phyloP scores from a whole-genome alignment of 2,329 filamentous ascomycete species.

The Phoma sp. region DNA sequence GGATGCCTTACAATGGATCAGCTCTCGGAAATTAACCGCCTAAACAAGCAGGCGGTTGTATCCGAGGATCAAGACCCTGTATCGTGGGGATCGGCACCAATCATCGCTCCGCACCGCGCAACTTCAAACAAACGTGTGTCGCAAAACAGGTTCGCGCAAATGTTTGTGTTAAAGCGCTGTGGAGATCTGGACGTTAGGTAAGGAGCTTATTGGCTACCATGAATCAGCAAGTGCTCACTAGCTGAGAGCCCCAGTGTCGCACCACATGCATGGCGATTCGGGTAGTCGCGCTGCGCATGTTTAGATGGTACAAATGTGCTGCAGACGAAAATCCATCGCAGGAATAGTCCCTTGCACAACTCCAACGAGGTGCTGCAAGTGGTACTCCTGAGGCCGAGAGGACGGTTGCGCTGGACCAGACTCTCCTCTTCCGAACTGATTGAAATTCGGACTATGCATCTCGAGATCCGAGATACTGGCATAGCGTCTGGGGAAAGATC shows the following conservation, averaged over 20 bases:
- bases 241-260: slow-evolving; percentile 1
- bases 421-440: no score
- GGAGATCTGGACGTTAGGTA: background rate
- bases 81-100: background rate
- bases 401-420: no score
- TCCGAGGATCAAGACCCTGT: background rate
- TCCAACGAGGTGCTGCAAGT: background rate
- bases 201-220: background rate
- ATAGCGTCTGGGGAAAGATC: background rate
- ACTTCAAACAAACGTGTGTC: slow-evolving; percentile 1
- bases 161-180: background rate
- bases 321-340: background rate
- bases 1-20: background rate
- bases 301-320: slow-evolving; percentile 2
- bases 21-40: slow-evolving; percentile 5
- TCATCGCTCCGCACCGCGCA: background rate
- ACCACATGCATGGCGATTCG: background rate
- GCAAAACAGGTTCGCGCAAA: background rate
- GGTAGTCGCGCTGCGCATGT: slow-evolving; percentile 1
- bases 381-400: no score
- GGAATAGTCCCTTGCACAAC: slow-evolving; percentile 9
- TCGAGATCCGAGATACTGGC: no score
- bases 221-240: background rate
- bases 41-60: slow-evolving; percentile 12
- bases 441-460: no score